phyloP scores from a whole-genome alignment of 768 basidiomycete species.

The Tylopilus rubrobrunneus region DNA sequence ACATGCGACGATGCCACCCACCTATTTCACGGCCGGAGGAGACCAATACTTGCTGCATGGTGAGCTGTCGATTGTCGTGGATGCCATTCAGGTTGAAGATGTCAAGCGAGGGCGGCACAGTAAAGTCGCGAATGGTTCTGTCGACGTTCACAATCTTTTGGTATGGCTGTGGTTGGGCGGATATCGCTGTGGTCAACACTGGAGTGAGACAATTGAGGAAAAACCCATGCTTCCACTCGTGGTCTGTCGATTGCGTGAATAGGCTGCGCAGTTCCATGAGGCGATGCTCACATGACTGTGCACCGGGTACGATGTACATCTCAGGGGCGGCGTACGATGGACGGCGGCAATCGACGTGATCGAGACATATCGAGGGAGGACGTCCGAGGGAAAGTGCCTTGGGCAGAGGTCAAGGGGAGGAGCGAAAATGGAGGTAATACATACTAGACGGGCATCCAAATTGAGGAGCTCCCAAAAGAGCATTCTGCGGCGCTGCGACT shows the following conservation, averaged over 20 bases:
- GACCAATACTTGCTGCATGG: slow-evolving; percentile 63
- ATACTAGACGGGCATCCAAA: slow-evolving; percentile 63
- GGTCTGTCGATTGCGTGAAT: slow-evolving; percentile 41
- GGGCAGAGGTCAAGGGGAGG: slow-evolving; percentile 6
- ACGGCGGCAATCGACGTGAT: slow-evolving; percentile 59
- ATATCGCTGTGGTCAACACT: slow-evolving; percentile 54
- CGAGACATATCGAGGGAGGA: slow-evolving; percentile 62
- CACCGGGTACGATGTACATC: slow-evolving; percentile 28
- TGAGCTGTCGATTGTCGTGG: slow-evolving; percentile 46
- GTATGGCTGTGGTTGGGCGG: slow-evolving; percentile 51
- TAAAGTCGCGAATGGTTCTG: slow-evolving; percentile 50
- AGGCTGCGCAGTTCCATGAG: slow-evolving; percentile 3
- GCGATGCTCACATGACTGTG: slow-evolving; percentile 27
- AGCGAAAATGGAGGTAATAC: slow-evolving; percentile 26
- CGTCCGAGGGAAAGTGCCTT: slow-evolving; percentile 70
- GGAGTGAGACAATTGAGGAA: slow-evolving; percentile 61
- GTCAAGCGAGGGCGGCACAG: slow-evolving; percentile 47
- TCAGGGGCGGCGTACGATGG: slow-evolving; percentile 32
- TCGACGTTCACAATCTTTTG: slow-evolving; percentile 51
- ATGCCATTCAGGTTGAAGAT: slow-evolving; percentile 37
- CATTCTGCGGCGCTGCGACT: slow-evolving; percentile 62
- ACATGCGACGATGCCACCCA: slow-evolving; percentile 27
- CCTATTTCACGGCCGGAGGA: slow-evolving; percentile 62
- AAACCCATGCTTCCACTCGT: slow-evolving; percentile 69
- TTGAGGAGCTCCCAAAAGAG: slow-evolving; percentile 75